Conservation (phyloP, 2,329 filamentous ascomycete species). For the Colletotrichum gloeosporioides region DNA sequence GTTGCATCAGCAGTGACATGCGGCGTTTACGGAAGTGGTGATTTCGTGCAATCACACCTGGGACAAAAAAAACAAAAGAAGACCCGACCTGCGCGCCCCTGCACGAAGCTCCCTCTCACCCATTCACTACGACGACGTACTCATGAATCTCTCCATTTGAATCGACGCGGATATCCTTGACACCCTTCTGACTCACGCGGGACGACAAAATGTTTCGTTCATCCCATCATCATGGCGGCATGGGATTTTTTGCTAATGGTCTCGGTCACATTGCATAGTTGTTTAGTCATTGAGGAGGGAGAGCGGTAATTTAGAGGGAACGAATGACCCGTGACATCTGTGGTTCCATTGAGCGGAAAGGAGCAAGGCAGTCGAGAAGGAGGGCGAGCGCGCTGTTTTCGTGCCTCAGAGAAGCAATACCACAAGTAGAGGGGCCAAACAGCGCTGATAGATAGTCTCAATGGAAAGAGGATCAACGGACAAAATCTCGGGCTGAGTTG, state of each 20-base stretch:
- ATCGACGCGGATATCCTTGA: slow-evolving; percentile 19
- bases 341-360: background rate
- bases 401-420: slow-evolving; percentile 2
- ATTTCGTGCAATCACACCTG: background rate
- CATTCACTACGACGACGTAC: slow-evolving; percentile 12
- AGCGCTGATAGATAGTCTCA: slow-evolving; percentile 20
- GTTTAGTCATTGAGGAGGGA: slow-evolving; percentile 14
- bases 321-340: slow-evolving; percentile 2
- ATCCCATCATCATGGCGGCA: slow-evolving; percentile 15
- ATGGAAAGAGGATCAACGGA: slow-evolving; percentile 19
- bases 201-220: slow-evolving; percentile 19
- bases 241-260: slow-evolving; percentile 21
- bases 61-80: background rate
- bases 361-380: background rate
- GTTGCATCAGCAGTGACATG: background rate
- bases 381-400: background rate
- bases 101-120: background rate
- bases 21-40: background rate
- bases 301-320: slow-evolving; percentile 20
- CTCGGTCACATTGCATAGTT: slow-evolving; percentile 21
- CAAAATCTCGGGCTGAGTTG: background rate
- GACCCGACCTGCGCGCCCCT: background rate
- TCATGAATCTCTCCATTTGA: slow-evolving; percentile 15
- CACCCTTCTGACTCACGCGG: slow-evolving; percentile 16
- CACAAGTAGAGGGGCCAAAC: background rate